phyloP scores from a whole-genome alignment of 805 yeast genomes.

The Ogataea philodendri region DNA sequence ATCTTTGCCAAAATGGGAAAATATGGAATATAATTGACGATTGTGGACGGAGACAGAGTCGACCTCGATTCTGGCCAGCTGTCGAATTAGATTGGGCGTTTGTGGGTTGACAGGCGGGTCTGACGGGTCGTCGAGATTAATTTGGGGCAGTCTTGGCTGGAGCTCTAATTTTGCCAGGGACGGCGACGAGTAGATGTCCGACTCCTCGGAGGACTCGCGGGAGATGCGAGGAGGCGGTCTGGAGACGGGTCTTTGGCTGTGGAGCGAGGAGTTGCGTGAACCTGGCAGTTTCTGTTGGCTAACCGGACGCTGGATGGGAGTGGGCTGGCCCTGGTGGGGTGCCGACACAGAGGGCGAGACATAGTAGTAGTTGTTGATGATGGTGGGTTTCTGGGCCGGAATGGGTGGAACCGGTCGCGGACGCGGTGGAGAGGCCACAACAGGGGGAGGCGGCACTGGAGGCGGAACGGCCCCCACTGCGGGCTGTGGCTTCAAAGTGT shows the following conservation, averaged over 20 bases:
- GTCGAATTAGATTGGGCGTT: slow-evolving; percentile 16
- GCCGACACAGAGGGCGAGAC: slow-evolving; percentile 15
- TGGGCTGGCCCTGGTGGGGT: too few species aligned
- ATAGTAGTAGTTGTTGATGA: slow-evolving; percentile 24
- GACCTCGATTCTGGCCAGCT: slow-evolving; percentile 13
- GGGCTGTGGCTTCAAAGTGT: slow-evolving; percentile 21
- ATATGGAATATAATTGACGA: slow-evolving; percentile 19
- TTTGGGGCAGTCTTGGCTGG: slow-evolving; percentile 21
- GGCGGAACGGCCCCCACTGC: slow-evolving; percentile 16
- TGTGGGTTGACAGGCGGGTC: slow-evolving; percentile 3
- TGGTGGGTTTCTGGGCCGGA: slow-evolving; percentile 17
- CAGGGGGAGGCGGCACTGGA: slow-evolving; percentile 16
- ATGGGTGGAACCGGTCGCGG: slow-evolving; percentile 21
- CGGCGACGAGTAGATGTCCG: slow-evolving; percentile 23
- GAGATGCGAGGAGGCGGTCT: slow-evolving; percentile 1
- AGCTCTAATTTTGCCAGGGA: slow-evolving; percentile 13
- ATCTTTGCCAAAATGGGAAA: slow-evolving; percentile 20
- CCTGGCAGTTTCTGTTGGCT: too few species aligned
- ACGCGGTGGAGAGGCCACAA: slow-evolving; percentile 14
- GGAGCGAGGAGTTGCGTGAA: slow-evolving; percentile 12
- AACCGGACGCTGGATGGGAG: too few species aligned
- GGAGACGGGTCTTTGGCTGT: background rate
- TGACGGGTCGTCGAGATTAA: slow-evolving; percentile 15
- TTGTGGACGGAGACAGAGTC: slow-evolving; percentile 27
- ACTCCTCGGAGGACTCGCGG: slow-evolving; percentile 6